These are phyloP conservation scores for Tolypocladium ophioglossoides DNA, from an alignment of 2,329 filamentous ascomycete genomes.

Conservation along the genomic window DNA sequence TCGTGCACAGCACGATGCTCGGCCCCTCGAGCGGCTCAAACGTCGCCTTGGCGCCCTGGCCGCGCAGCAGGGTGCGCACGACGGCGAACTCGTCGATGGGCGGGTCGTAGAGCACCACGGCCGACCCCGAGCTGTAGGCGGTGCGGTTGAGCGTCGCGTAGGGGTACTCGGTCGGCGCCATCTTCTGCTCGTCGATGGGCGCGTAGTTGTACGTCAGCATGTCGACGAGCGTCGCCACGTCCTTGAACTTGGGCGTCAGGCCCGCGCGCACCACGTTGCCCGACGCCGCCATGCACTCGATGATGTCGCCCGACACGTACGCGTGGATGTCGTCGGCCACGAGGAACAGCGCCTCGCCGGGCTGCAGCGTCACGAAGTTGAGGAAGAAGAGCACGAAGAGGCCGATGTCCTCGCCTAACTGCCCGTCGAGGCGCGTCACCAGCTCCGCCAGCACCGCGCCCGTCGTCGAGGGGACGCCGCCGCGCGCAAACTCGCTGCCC, in stretches of 20 bases:
- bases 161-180: constrained; percentile 74
- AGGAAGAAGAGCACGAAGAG: constrained; percentile 95
- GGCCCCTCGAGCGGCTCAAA: constrained; percentile 83
- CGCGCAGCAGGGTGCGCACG: constrained; percentile 65
- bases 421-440: constrained; percentile 62
- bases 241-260: constrained; percentile 98
- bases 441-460: constrained; percentile 67
- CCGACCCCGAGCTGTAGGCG: constrained; percentile 69
- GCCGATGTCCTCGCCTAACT: constrained; percentile 86
- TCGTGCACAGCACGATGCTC: constrained; percentile 86
- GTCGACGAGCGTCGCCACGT: constrained; percentile 74
- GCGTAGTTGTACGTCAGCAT: constrained; percentile 96
- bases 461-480: constrained; percentile 55
- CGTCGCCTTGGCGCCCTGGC: constrained; percentile 66
- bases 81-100: constrained; percentile 96
- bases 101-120: constrained; percentile 74
- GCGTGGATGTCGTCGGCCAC: constrained; percentile 96
- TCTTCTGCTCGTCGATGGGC: constrained; percentile 90
- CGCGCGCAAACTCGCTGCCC: constrained; percentile 62
- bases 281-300: constrained; percentile 98
- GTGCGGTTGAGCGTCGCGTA: constrained; percentile 73
- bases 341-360: constrained; percentile 92
- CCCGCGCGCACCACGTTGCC: constrained; percentile 97
- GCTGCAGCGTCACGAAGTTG: constrained; percentile 80
- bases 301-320: constrained; percentile 86